Base-by-base conservation (phyloP, 768 basidiomycete species). In the Lactifluus hygrophoroides region DNA sequence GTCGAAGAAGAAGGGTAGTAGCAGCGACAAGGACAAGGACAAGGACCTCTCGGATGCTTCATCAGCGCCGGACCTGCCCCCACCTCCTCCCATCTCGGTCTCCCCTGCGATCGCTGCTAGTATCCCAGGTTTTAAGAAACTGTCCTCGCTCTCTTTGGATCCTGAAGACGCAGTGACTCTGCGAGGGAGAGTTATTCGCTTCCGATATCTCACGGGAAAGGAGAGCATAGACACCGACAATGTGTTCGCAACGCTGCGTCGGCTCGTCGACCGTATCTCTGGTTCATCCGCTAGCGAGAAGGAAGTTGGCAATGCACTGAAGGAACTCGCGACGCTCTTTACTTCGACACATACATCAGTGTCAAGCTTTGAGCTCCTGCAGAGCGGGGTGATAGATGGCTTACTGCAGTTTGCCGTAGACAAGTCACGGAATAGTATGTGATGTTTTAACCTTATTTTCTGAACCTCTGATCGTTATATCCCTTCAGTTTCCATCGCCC, bases 331-430 rank as follows among this genome's bases (percentile, higher is more conserved):
- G 2, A 80, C 80, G 34, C 77, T 93, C 42, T 94, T 99, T 68
- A 74, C 85, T 1, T 84, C 84, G 13, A 80, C 86, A 27, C 80
- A 82, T 67, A 81, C 80, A 5, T 87, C 92, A 9, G 83, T 98
- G 5, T 97, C 94, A 2, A 96, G 94, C 71, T 99, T 98, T 64
- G 96, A 99, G 73, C 72, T 98, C 47, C 74, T 97, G 56, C 89
- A 97, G 69, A 95, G 92, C 67, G 96, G 95, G 3, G 80, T 96
- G 5, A 88, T 97, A 2, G 93, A 94, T 64, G 86, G 85, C 13
- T 69, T 98, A 54, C 76, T 98, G 53, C 82, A 81, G 54, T 92
- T 92, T 70, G 83, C 91, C 5, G 88, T 86, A 3, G 84, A 87
- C 59, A 75, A 81, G 52, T 75, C 76, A 45, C 81, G 85, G 45